Base-by-base conservation (phyloP, 805 yeast genomes). In the Metschnikowia proteae region DNA sequence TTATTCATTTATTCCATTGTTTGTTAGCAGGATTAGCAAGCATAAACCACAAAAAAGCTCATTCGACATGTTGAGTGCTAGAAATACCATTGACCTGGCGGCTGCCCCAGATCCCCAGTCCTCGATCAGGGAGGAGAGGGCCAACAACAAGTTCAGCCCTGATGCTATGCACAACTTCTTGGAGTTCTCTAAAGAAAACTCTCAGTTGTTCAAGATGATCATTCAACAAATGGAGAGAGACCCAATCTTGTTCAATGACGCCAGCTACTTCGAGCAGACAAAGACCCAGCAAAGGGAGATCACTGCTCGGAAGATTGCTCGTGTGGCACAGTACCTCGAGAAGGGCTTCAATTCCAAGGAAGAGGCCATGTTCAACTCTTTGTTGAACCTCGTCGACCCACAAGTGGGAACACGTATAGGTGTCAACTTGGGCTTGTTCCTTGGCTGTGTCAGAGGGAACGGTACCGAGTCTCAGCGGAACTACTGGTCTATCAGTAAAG, bases 141-240 rank as follows among this genome's bases (percentile, higher is more conserved):
- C 48, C 27, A 45, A 37, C 17, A 55, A 54, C 42, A 48, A 42
- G 32, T 59, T 62, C 45, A 53, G 59, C 51, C 58, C 62, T 5
- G 51, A 50, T 13, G 33, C 45, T 25, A 63, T 63, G 67, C 60
- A 62, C 52, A 41, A 55, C 49, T 63, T 62, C 49, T 58, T 63
- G 50, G 67, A 63, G 48, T 56, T 57, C 5, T 51, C 59, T 29
- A 42, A 51, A 45, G 62, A 60, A 40, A 48, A 49, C 43, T 60
- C 64, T 10, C 53, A 49, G 38, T 42, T 38, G 32, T 51, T 56
- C 43, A 54, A 52, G 48, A n/a, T 33, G 3, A 23, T 53, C 30
- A 29, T 49, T 31, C 60, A 56, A 40, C 56, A 52, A 36, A 39
- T 57, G 48, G 60, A 58, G 39, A 38, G 59, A 23, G 60, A 57